Percentiles rank a stretch among this genome's conserved stretches.
Conservation (phyloP, 2,329 filamentous ascomycete species). For the Ophiostoma sp. region DNA sequence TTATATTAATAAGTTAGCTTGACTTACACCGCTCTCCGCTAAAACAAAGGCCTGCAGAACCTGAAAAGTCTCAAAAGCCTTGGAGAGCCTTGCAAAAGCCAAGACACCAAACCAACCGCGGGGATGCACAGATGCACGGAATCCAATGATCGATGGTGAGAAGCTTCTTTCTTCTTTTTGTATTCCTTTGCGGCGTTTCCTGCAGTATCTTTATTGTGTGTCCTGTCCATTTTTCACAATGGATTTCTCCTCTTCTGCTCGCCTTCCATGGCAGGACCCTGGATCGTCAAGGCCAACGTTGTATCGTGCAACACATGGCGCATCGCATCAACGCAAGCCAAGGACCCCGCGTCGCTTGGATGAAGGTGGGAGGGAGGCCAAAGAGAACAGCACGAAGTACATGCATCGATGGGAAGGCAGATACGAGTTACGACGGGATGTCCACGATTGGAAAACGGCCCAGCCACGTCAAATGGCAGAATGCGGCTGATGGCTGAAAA, state of each 20-base stretch:
- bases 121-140: neutral
- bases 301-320: neutral
- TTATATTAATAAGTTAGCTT: neutral
- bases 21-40: neutral
- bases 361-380: neutral
- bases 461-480: neutral
- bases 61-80: neutral
- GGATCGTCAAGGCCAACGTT: neutral
- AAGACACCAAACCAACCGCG: conserved; percentile 7
- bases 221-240: neutral
- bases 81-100: neutral
- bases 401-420: neutral
- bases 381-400: no score
- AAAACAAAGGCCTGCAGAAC: neutral
- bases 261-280: neutral
- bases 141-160: neutral
- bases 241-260: neutral
- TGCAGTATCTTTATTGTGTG: neutral
- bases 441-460: neutral
- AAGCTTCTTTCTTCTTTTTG: neutral
- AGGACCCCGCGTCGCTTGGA: conserved; percentile 1
- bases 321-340: neutral
- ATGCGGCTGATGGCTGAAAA: neutral
- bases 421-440: neutral
- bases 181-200: neutral